phyloP scores from a whole-genome alignment of 2,329 filamentous ascomycete species.

The Sclerotinia subarctica region DNA sequence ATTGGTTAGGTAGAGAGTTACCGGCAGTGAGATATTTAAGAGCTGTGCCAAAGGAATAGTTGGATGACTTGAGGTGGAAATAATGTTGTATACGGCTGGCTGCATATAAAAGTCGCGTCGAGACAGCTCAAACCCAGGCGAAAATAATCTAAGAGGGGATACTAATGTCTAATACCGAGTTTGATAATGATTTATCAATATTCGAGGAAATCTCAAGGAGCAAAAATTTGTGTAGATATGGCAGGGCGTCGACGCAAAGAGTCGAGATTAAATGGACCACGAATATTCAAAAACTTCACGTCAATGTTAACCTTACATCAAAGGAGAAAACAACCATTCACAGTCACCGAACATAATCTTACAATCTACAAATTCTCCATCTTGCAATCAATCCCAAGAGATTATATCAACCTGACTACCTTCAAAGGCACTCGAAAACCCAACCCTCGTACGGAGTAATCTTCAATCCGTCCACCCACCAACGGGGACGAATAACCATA shows the following conservation, averaged over 20 bases:
- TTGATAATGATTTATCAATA: background rate
- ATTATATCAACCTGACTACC: no score
- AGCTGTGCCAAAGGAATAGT: background rate
- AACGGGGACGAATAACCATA: no score
- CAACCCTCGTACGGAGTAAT: background rate
- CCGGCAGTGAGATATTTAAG: slow-evolving; percentile 12
- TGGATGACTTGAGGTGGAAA: background rate
- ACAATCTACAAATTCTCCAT: no score
- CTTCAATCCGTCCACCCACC: no score
- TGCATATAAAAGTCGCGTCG: background rate
- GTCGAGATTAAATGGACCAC: background rate
- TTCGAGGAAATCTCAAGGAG: background rate
- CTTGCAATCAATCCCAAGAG: no score
- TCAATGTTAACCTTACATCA: background rate
- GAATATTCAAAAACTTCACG: background rate
- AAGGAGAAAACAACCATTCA: background rate
- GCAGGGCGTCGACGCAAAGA: background rate
- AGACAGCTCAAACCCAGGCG: background rate
- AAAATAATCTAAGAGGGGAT: background rate
- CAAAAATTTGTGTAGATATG: background rate
- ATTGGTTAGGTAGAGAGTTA: slow-evolving; percentile 5
- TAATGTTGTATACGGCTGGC: background rate
- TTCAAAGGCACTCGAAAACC: background rate
- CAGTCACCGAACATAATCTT: no score
- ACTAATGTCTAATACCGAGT: background rate